Evolutionary conservation across 192 early-diverging fungal species (phyloP), one percentile per base, ranked within the genome.

Genomic region (Glomus cerebriforme): DNA sequence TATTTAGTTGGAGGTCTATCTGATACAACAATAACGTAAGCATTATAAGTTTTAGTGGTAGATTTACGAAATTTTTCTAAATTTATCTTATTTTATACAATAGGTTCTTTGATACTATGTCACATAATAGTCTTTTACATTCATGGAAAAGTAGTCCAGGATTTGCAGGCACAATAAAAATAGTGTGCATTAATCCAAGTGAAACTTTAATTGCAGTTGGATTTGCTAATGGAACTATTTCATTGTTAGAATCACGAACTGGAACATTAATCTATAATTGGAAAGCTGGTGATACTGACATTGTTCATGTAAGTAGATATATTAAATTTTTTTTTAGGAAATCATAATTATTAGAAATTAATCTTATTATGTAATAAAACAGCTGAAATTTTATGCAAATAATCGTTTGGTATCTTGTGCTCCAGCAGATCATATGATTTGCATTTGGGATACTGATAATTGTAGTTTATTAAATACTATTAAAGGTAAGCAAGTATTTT

Each of bases 331-430:
- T 8, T 29, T 26, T 27, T 54, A 6, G 27, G 2, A 73, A 54
- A 29, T 43, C 32, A 29, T 19, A 63, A 6, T 19, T 19, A 73
- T 29, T 58, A 26, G n/a, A 45, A 67, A 63, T 27, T 29, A 8
- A 13, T 29, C 29, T 26, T 65, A 47, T 71, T 12, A 39, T 39
- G 15, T 24, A 67, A 12, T 45, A 24, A 31, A 45, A 24, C 82
- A 90, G 86, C 82, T 90, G 79, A 90, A 85, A 74, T 90, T 90
- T 58, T 87, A 87, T 68, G 80, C 87, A 31, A 83, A 87, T 39
- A 87, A 87, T 60, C 75, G 86, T n/a, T 69, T 90, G 15, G 82
- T 90, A 39, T 86, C 86, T 12, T 86, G 85, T 60, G 89, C 89
- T 22, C 80, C 86, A 0, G 85, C 86, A 22, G 89, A 90, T 73